Base-by-base conservation (phyloP, 2,329 filamentous ascomycete genomes). In the Fusarium sp. region DNA sequence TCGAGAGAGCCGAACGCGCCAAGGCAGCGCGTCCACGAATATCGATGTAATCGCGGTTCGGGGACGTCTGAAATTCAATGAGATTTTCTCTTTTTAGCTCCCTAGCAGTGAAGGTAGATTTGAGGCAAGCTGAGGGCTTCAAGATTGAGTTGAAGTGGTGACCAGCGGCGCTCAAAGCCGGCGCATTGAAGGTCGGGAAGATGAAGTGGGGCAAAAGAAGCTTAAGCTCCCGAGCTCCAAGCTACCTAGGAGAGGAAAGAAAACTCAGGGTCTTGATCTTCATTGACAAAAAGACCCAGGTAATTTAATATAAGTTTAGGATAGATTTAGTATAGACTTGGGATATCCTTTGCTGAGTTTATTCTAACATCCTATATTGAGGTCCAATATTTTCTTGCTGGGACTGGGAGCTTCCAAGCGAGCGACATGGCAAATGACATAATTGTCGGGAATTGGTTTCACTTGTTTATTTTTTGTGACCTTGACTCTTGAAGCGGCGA, bases 201-300 rank as follows among this genome's bases (percentile, higher is more conserved):
- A 44, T 24, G 42, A 53, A 54, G 72, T 75, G 72, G 72, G 62
- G 61, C 70, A 26, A 8, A 24, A 14, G 26, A 30, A 72, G 68
- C 57, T 69, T 36, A 33, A 53, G n/a, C n/a, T n/a, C n/a, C n/a
- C n/a, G n/a, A n/a, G n/a, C n/a, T n/a, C n/a, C n/a, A n/a, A n/a
- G n/a, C n/a, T n/a, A n/a, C n/a, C n/a, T n/a, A n/a, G n/a, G n/a
- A n/a, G n/a, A n/a, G n/a, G n/a, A n/a, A n/a, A n/a, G n/a, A n/a
- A n/a, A n/a, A n/a, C n/a, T n/a, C n/a, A n/a, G n/a, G n/a, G n/a
- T n/a, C n/a, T n/a, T n/a, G n/a, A n/a, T n/a, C n/a, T n/a, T n/a
- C n/a, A n/a, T n/a, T n/a, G n/a, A n/a, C n/a, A n/a, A n/a, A n/a
- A n/a, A n/a, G n/a, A n/a, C n/a, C n/a, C n/a, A n/a, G n/a, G n/a